Base-by-base conservation (phyloP, 805 yeast species). In the Teunomyces gatunensis region DNA sequence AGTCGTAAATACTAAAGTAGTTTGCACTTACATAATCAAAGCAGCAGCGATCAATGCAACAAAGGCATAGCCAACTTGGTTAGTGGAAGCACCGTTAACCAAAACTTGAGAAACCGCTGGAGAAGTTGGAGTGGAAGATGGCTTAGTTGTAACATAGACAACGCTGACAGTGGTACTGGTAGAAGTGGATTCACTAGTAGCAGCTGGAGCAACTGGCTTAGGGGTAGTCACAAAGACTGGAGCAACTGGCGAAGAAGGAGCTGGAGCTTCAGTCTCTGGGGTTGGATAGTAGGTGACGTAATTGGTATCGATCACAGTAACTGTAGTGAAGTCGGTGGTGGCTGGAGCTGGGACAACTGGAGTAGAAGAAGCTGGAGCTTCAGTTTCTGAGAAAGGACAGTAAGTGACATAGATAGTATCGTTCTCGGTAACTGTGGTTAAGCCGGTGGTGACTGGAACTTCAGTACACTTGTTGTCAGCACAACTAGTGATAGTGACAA, bases 281-380 rank as follows among this genome's bases (percentile, higher is more conserved):
- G 60, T 33, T 54, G 68, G 68, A 52, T 67, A 64, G 65, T 60
- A 64, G 45, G 69, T 64, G 58, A 67, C 63, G 65, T 62, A 64
- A 34, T 52, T 51, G 46, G 69, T 62, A 39, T 54, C 57, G 45
- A 54, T 51, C 44, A 58, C 61, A 49, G 69, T 66, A 52, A 66
- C 63, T 42, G 71, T 67, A 58, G 72, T 67, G 30, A 66, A 47
- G 60, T 69, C 71, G 42, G 72, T 67, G 54, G 70, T 65, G 5
- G 9, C 25, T 23, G 25, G 25, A 23, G 25, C 25, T 23, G 25
- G 25, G 55, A 54, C 46, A 25, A 50, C 45, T 28, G 68, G 62
- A 42, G 69, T 64, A 37, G 56, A 65, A 48, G 71, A 48, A 47
- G 71, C 58, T 58, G 29, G 15, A 9, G 40, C 28, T 32, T 32